Evolutionary conservation across 2,329 filamentous ascomycete genomes (phyloP).

Genomic region (Neofusicoccum parvum): DNA sequence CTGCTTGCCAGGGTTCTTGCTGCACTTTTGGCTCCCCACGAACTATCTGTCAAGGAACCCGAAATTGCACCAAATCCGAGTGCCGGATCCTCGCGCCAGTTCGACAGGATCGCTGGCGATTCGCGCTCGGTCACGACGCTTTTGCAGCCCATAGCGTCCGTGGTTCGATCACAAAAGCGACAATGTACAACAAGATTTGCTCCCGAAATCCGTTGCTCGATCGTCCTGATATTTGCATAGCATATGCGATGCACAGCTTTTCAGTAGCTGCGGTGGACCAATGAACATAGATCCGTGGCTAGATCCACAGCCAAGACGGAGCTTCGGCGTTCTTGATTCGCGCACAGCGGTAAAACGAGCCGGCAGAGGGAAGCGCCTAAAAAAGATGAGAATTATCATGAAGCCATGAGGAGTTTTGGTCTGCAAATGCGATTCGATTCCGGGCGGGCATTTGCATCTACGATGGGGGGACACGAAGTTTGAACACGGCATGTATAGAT

Average conservation of each 20-base stretch:
- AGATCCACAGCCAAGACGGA: neutral
- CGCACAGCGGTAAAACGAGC: neutral
- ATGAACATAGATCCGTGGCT: neutral
- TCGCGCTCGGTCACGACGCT: neutral
- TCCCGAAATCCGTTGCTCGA: neutral
- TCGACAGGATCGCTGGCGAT: neutral
- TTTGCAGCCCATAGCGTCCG: neutral
- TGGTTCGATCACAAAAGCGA: neutral
- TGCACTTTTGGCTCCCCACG: neutral
- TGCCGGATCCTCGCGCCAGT: neutral
- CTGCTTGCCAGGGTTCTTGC: neutral
- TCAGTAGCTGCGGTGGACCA: neutral
- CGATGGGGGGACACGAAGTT: neutral
- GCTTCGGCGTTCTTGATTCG: neutral
- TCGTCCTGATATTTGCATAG: neutral
- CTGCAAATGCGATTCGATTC: neutral
- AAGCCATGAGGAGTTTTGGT: neutral
- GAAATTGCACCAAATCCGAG: neutral
- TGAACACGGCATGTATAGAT: conserved; percentile 9
- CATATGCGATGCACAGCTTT: neutral
- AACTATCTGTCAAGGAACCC: neutral
- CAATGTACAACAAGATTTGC: neutral
- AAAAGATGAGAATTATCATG: neutral
- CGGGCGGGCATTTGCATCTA: neutral
- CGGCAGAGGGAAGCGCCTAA: neutral